Base-by-base conservation (phyloP, 805 yeast genomes). In the Danielozyma ontarioensis region DNA sequence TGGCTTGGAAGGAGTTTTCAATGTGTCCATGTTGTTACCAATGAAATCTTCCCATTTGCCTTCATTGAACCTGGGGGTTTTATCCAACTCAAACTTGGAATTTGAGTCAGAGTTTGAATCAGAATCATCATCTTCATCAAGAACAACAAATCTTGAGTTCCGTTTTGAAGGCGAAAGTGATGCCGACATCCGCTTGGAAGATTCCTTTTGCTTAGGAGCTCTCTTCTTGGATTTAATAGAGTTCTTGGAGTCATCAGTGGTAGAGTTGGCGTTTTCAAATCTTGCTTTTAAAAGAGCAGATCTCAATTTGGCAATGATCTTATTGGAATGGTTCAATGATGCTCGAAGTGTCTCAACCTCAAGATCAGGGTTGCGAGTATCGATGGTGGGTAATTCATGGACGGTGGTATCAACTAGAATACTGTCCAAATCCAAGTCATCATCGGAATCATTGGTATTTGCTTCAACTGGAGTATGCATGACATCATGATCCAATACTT, bases 311-410 rank as follows among this genome's bases (percentile, higher is more conserved):
- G 76, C 59, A 30, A 83, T 77, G 2, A 78, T 72, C 39, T 70
- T 67, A 45, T 80, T 76, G 4, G 89, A 82, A 55, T 73, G 84
- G 13, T 68, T 65, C 44, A 85, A 64, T 16, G 83, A 79, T 0
- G 82, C 70, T 41, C 72, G 68, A 42, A 83, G 57, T 1, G 88
- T 79, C 47, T 84, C 89, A 2, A 74, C 60, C 48, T 83, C 86
- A 27, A 83, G 57, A 10, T 64, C 70, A 2, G 67, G 55, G 36
- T 70, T 66, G 19, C 62, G 59, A 1, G 66, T 59, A 27, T 72
- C 68, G 1, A 45, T 31, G 13, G 38, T 36, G 1, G 63, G 51
- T 8, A 53, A 29, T 17, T 51, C 55, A 13, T 38, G 28, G 27
- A 5, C 57, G 48, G 29, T 44, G 42, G 62, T 37, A 13, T 61